Evolutionary conservation across 106 monocot genomes (phyloP).

Genomic region (Alisma plantagoaquatica): DNA sequence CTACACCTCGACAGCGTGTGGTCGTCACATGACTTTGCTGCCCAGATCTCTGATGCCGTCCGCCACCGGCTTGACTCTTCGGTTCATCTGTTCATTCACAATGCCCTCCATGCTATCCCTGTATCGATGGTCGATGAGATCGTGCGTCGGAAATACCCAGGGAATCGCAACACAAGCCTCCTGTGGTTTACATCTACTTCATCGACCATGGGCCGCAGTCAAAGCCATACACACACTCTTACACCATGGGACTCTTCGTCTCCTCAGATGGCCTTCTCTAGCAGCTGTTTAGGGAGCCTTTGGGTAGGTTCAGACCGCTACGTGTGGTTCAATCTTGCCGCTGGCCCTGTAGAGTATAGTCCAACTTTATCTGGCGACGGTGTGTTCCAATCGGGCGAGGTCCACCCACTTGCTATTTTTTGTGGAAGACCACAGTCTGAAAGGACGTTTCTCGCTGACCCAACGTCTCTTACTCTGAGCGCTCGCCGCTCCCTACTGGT

Average conservation of each 20-base stretch:
- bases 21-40: slow-evolving; percentile 18
- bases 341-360: slow-evolving; percentile 83
- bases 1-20: slow-evolving; percentile 39
- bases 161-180: slow-evolving; percentile 27
- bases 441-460: slow-evolving; percentile 41
- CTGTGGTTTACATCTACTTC: slow-evolving; percentile 64
- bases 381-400: slow-evolving; percentile 71
- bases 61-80: slow-evolving; percentile 35
- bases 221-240: slow-evolving; percentile 58
- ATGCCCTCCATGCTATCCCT: slow-evolving; percentile 42
- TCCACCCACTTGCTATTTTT: slow-evolving; percentile 75
- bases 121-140: slow-evolving; percentile 34
- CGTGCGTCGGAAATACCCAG: slow-evolving; percentile 24
- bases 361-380: slow-evolving; percentile 90
- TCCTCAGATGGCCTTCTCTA: slow-evolving; percentile 37
- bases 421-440: slow-evolving; percentile 37
- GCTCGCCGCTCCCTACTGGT: slow-evolving; percentile 59
- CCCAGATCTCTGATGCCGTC: slow-evolving; percentile 39
- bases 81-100: slow-evolving; percentile 34
- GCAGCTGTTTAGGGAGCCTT: slow-evolving; percentile 59
- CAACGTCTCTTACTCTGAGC: slow-evolving; percentile 53
- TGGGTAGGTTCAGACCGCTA: slow-evolving; percentile 64
- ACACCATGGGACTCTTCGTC: slow-evolving; percentile 2
- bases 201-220: slow-evolving; percentile 41
- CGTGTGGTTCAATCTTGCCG: slow-evolving; percentile 78